Percentiles rank a stretch among this genome's conserved stretches.
phyloP scores from a whole-genome alignment of 2,329 filamentous ascomycete species.

The Fusarium sp. region DNA sequence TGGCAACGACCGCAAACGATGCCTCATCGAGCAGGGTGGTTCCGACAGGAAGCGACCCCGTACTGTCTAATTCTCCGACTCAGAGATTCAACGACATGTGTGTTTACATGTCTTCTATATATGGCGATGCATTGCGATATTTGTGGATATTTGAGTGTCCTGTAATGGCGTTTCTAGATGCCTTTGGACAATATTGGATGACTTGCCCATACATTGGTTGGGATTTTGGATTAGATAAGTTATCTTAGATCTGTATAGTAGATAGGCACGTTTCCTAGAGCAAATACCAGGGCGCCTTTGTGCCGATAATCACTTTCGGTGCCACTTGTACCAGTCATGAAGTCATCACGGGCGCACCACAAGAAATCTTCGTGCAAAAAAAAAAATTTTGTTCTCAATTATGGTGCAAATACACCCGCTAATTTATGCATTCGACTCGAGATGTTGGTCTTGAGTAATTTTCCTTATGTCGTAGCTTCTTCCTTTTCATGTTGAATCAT shows the following conservation, averaged over 20 bases:
- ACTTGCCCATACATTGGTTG: neutral
- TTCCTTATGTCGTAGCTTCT: constrained; percentile 3
- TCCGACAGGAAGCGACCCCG: constrained; percentile 25
- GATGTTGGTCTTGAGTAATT: constrained; percentile 2
- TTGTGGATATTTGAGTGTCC: neutral
- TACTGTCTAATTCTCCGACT: neutral
- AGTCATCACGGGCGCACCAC: neutral
- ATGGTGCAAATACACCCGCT: constrained; percentile 36
- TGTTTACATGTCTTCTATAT: constrained; percentile 2
- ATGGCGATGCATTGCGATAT: neutral
- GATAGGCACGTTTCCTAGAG: neutral
- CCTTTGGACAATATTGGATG: neutral
- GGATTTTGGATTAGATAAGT: neutral
- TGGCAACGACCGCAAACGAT: constrained; percentile 45
- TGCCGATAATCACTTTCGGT: neutral
- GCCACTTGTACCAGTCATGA: neutral
- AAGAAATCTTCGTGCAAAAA: neutral
- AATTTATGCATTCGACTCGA: constrained; percentile 23
- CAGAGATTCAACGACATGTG: neutral
- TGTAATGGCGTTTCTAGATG: neutral
- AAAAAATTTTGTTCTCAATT: constrained; percentile 25
- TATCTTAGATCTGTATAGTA: neutral
- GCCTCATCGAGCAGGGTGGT: constrained; percentile 20
- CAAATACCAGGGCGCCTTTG: neutral
- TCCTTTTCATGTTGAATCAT: constrained; percentile 33